Percentiles rank a stretch among this genome's conserved stretches.
These are phyloP conservation scores for Ettlia oleoabundans DNA, from an alignment of 139 green algal genomes.

Conservation along the genomic window DNA sequence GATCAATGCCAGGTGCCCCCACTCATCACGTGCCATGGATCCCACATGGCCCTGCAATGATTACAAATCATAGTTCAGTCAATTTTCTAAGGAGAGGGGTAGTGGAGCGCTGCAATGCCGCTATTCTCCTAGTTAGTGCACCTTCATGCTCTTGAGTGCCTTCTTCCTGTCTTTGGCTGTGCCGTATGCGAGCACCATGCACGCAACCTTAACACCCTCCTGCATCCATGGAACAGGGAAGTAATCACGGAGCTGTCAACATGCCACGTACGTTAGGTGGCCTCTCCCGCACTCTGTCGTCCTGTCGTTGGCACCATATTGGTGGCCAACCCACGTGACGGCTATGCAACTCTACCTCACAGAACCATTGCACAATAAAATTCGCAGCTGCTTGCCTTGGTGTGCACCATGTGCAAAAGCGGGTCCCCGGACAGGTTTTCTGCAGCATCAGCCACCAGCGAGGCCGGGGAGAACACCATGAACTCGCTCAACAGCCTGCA, in stretches of 20 bases:
- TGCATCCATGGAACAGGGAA: slow-evolving; percentile 25
- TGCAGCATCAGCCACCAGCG: slow-evolving; percentile 75
- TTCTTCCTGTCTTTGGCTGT: slow-evolving; percentile 83
- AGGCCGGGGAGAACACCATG: slow-evolving; percentile 66
- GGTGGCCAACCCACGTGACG: no score
- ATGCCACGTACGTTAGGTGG: no score
- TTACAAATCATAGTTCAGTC: not conserved
- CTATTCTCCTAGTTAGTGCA: no score
- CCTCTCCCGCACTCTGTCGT: no score
- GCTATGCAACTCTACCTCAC: no score
- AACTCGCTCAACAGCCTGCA: slow-evolving; percentile 86
- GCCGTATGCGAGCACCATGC: slow-evolving; percentile 77
- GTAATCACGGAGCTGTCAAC: no score
- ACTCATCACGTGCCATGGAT: slow-evolving; percentile 81
- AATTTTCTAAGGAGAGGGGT: not conserved
- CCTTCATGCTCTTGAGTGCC: slow-evolving; percentile 82
- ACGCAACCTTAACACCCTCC: slow-evolving; percentile 75
- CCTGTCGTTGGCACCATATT: no score
- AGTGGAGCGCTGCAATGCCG: no score
- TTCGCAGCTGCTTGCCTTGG: no score
- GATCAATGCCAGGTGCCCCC: slow-evolving; percentile 75
- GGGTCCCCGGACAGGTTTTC: slow-evolving; percentile 73
- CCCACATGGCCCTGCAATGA: slow-evolving; percentile 63
- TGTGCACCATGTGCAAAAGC: slow-evolving; percentile 92
- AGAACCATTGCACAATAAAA: not conserved